Percentiles rank a stretch among this genome's conserved stretches.
Evolutionary conservation across 306 rosid species (phyloP).

Genomic region (Medicago arabica): DNA sequence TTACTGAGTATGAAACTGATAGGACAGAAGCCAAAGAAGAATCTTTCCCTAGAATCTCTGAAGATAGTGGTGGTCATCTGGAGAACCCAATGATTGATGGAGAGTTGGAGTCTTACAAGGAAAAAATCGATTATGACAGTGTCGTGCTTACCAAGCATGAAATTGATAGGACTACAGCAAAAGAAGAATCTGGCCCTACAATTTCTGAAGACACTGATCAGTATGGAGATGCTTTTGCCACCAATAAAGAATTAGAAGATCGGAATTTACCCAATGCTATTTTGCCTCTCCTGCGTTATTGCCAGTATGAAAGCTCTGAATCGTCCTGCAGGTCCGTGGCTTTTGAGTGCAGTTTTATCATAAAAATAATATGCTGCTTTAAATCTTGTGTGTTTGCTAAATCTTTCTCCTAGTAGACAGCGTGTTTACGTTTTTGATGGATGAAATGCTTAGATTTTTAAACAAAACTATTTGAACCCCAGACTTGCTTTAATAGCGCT

Average conservation of each 20-base stretch:
- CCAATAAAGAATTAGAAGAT: slow-evolving; percentile 67
- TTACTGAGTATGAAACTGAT: slow-evolving; percentile 51
- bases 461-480: slow-evolving; percentile 27
- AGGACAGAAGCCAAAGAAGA: slow-evolving; percentile 52
- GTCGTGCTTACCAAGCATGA: slow-evolving; percentile 53
- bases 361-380: not conserved
- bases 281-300: slow-evolving; percentile 77
- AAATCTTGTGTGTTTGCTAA: slow-evolving; percentile 16
- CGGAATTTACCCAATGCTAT: slow-evolving; percentile 75
- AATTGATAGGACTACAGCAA: slow-evolving; percentile 44
- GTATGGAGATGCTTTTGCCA: slow-evolving; percentile 56
- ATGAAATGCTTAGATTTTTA: not conserved
- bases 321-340: slow-evolving; percentile 85
- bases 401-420: not conserved
- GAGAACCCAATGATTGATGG: slow-evolving; percentile 50
- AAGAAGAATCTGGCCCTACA: slow-evolving; percentile 51
- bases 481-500: slow-evolving; percentile 13
- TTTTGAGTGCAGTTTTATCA: slow-evolving; percentile 24
- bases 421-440: slow-evolving; percentile 14
- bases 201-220: slow-evolving; percentile 58
- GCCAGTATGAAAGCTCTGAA: slow-evolving; percentile 97
- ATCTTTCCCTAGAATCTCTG: slow-evolving; percentile 47
- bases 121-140: slow-evolving; percentile 35
- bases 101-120: slow-evolving; percentile 47
- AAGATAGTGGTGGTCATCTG: slow-evolving; percentile 43